Conservation (phyloP, 495 filamentous ascomycete species). For the Aspergillus heteromorphus region DNA sequence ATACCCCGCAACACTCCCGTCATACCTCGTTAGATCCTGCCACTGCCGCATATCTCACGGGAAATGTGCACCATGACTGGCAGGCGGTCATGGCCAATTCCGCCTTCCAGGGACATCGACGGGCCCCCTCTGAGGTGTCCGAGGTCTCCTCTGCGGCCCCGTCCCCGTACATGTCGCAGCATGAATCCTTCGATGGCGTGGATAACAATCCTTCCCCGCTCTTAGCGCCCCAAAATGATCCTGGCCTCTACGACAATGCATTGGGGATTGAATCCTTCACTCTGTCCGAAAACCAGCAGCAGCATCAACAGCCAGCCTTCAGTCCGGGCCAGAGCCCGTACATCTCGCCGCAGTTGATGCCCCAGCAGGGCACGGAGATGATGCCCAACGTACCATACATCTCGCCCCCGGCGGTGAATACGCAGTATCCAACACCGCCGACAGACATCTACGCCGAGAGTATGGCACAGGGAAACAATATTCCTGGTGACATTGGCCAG, state of each 20-base stretch:
- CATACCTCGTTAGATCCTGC: slow-evolving; percentile 77
- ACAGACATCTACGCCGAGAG: slow-evolving; percentile 50
- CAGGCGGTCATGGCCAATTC: slow-evolving; percentile 55
- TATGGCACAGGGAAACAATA: slow-evolving; percentile 22
- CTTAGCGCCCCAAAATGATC: slow-evolving; percentile 65
- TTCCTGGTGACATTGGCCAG: slow-evolving; percentile 56
- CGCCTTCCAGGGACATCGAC: slow-evolving; percentile 69
- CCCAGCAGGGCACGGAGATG: slow-evolving; percentile 59
- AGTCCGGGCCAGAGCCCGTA: slow-evolving; percentile 83
- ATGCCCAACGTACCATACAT: slow-evolving; percentile 44
- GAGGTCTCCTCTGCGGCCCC: slow-evolving; percentile 78
- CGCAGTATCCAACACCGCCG: slow-evolving; percentile 45
- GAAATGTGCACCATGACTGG: slow-evolving; percentile 60
- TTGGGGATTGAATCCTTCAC: slow-evolving; percentile 75
- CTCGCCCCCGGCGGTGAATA: slow-evolving; percentile 41
- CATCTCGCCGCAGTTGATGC: slow-evolving; percentile 74
- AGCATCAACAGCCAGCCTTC: slow-evolving; percentile 50
- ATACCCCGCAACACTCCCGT: slow-evolving; percentile 63
- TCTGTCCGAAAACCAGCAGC: slow-evolving; percentile 65
- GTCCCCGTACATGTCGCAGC: slow-evolving; percentile 74
- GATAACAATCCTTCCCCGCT: slow-evolving; percentile 77
- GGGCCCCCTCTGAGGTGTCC: slow-evolving; percentile 85
- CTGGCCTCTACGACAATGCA: slow-evolving; percentile 67
- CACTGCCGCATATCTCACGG: slow-evolving; percentile 63
- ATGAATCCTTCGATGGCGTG: slow-evolving; percentile 70